phyloP scores from a whole-genome alignment of 208 protist genomes.

The Sergeia podlipaevii region DNA sequence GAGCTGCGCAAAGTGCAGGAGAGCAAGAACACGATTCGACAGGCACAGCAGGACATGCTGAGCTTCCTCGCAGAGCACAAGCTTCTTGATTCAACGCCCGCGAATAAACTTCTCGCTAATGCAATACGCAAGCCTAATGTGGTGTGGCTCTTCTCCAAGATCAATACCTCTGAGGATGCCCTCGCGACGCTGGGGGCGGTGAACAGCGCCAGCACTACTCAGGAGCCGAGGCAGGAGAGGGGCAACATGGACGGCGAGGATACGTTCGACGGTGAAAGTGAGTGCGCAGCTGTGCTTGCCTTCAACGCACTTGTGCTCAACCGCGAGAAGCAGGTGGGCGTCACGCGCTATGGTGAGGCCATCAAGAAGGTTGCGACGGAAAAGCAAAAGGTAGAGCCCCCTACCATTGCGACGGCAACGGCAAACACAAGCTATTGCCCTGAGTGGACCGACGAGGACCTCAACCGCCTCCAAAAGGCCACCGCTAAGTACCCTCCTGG shows the following conservation, averaged over 20 bases:
- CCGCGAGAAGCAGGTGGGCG: constrained; percentile 57
- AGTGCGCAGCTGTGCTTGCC: constrained; percentile 53
- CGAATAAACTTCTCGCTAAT: constrained; percentile 73
- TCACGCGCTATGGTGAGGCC: constrained; percentile 81
- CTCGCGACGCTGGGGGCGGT: constrained; percentile 30
- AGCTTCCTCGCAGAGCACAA: constrained; percentile 38
- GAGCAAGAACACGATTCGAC: constrained; percentile 48
- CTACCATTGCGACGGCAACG: not conserved
- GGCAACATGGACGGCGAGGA: constrained; percentile 17
- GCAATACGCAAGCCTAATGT: constrained; percentile 64
- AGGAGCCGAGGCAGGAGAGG: constrained; percentile 12
- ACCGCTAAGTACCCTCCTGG: constrained; percentile 93
- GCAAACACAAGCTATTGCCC: no score
- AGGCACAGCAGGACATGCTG: constrained; percentile 37
- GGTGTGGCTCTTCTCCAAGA: constrained; percentile 71
- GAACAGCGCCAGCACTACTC: constrained; percentile 13
- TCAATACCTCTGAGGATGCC: constrained; percentile 28
- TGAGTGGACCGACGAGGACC: constrained; percentile 93
- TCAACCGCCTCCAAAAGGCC: constrained; percentile 92
- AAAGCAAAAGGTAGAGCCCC: constrained; percentile 9
- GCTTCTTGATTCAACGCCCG: constrained; percentile 52
- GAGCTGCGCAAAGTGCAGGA: constrained; percentile 20
- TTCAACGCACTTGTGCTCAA: constrained; percentile 67
- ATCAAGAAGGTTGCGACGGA: constrained; percentile 49
- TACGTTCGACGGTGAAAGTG: constrained; percentile 6